Evolutionary conservation across 345 rosid species (phyloP), one percentile per base, ranked within the genome.

Genomic region (Aethionema arabicum): DNA sequence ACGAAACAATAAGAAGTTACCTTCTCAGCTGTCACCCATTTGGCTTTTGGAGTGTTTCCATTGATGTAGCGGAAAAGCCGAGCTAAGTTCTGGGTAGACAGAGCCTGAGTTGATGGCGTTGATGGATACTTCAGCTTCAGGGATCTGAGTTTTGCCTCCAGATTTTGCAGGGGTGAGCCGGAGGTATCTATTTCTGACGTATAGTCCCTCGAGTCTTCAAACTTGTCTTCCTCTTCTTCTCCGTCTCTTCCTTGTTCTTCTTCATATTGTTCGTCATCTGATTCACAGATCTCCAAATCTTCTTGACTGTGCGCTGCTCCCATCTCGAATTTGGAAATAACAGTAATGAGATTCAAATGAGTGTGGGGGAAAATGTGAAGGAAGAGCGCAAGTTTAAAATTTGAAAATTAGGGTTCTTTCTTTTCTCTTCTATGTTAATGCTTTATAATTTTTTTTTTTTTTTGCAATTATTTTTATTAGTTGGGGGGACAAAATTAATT

Each of bases 1-100:
- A 78, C 13, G 72, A 88, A 85, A 11, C 65, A 72, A 49, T 85
- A 88, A 32, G 79, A 67, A 31, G 96, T 48, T 32, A 79, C 56
- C 32, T 79, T 88, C 72, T 88, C 92, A 35, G 86, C 82, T 5
- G 79, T 74, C 16, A 85, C 69, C 96, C 96, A 88, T 70, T 83
- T 88, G 53, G 96, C 91, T 65, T 80, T 88, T 0, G 96, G 90
- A 32, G 92, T 80, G 76, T 85, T 82, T 3, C 89, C 88, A 16
- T 85, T 89, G 61, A 82, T 71, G 72, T 83, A 83, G 33, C 82
- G 81, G 50, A 85, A 88, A 13, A 85, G 92, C 72, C 77, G 79
- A 48, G 81, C 78, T 2, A 82, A 77, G 59, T 83, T 81, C 32
- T 66, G 72, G 5, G 59, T 48, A 59, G 79, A 68, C 27, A 77